Conservation (phyloP, 345 rosid genomes). For the Populus davidiana region DNA sequence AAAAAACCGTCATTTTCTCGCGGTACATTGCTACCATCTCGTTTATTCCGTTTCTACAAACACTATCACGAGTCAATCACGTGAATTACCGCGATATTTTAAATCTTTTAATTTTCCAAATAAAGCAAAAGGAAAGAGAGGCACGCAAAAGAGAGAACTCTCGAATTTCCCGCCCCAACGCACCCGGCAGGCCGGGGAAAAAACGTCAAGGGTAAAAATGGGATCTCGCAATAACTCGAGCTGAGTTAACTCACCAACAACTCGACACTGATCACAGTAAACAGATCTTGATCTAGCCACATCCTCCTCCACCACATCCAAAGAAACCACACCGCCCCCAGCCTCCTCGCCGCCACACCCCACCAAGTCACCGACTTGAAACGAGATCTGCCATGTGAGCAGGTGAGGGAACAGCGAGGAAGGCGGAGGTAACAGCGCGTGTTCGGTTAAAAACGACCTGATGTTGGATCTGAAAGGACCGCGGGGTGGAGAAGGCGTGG, state of each 20-base stretch:
- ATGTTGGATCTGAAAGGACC: slow-evolving; percentile 48
- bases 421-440: slow-evolving; percentile 52
- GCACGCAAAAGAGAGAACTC: background rate
- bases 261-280: slow-evolving; percentile 78
- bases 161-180: slow-evolving; percentile 29
- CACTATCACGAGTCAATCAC: slow-evolving; percentile 9
- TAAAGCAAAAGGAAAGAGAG: background rate
- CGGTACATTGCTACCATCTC: background rate
- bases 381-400: slow-evolving; percentile 52
- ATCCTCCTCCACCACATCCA: slow-evolving; percentile 71
- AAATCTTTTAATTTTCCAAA: background rate
- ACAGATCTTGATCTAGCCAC: slow-evolving; percentile 69
- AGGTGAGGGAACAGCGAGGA: slow-evolving; percentile 51
- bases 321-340: slow-evolving; percentile 31
- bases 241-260: slow-evolving; percentile 59
- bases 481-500: background rate
- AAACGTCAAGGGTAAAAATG: background rate
- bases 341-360: slow-evolving; percentile 32
- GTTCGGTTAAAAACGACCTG: slow-evolving; percentile 38
- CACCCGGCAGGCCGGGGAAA: slow-evolving; percentile 17
- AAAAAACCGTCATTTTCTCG: background rate
- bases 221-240: slow-evolving; percentile 19
- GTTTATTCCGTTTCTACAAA: background rate
- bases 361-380: slow-evolving; percentile 46
- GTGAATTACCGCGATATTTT: background rate